These are phyloP conservation scores for Jatropha podagrica DNA, from an alignment of 441 rosid genomes.

Conservation along the genomic window DNA sequence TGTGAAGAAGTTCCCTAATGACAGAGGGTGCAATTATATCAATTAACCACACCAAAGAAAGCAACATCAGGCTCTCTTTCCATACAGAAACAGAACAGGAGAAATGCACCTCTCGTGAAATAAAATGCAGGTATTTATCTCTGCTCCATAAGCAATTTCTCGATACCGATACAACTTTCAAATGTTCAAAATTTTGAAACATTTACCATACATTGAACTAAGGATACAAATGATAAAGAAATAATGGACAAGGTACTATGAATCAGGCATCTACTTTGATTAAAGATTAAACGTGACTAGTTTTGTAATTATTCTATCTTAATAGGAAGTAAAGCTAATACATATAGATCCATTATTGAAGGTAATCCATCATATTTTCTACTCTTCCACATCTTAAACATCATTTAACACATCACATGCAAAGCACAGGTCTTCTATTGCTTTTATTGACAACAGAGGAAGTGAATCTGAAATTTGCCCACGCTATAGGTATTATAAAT, in stretches of 20 bases:
- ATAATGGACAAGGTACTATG: not conserved
- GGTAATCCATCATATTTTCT: not conserved
- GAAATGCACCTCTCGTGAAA: not conserved
- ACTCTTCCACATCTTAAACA: not conserved
- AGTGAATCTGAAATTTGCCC: not conserved
- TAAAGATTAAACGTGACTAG: not conserved
- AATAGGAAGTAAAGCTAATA: not conserved
- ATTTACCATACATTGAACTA: not conserved
- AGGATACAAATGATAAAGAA: not conserved
- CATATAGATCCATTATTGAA: not conserved
- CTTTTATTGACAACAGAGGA: not conserved
- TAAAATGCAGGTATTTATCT: not conserved
- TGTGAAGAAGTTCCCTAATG: conserved; percentile 55
- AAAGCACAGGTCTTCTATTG: not conserved
- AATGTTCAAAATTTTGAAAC: not conserved
- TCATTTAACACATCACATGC: not conserved
- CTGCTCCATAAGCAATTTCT: not conserved
- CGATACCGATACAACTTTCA: not conserved
- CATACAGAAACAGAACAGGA: not conserved
- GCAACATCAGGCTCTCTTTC: not conserved
- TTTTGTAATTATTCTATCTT: conserved; percentile 6
- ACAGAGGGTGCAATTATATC: not conserved
- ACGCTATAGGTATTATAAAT: not conserved
- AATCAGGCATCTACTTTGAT: not conserved
- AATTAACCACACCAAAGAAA: conserved; percentile 4